Percentiles rank a stretch among this genome's conserved stretches.
These are phyloP conservation scores for Phytophthora pistaciae DNA, from an alignment of 352 stramenopile genomes.

Conservation along the genomic window DNA sequence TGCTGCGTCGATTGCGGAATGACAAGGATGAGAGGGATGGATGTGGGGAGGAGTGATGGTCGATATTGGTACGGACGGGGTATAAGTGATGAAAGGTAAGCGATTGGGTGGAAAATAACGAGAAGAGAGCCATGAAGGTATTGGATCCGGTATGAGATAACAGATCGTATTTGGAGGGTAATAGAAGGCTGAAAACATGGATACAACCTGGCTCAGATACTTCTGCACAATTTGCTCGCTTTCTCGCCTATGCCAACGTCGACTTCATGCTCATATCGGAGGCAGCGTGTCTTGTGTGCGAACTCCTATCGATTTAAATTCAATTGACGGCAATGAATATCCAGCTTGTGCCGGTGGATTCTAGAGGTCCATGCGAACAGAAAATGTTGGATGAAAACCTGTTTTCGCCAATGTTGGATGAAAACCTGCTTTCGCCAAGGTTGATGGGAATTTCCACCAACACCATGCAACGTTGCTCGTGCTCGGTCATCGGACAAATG, in stretches of 20 bases:
- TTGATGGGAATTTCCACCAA: too few species aligned
- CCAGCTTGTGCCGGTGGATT: not conserved
- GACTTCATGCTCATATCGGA: too few species aligned
- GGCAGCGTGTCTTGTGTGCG: too few species aligned
- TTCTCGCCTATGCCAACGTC: too few species aligned
- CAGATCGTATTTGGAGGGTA: not conserved
- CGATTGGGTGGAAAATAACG: not conserved
- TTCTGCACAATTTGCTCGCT: too few species aligned
- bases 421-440: too few species aligned
- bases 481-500: too few species aligned
- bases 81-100: not conserved
- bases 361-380: not conserved
- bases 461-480: too few species aligned
- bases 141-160: not conserved
- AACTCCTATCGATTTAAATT: too few species aligned
- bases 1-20: conserved; percentile 23
- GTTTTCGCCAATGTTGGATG: too few species aligned
- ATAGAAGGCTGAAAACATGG: not conserved
- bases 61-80: not conserved
- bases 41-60: conserved; percentile 17
- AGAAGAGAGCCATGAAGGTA: not conserved
- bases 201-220: not conserved
- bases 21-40: conserved; percentile 1
- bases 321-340: not conserved
- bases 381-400: too few species aligned